These are phyloP conservation scores for Phytophthora europaea DNA, from an alignment of 352 stramenopile species.

Conservation along the genomic window DNA sequence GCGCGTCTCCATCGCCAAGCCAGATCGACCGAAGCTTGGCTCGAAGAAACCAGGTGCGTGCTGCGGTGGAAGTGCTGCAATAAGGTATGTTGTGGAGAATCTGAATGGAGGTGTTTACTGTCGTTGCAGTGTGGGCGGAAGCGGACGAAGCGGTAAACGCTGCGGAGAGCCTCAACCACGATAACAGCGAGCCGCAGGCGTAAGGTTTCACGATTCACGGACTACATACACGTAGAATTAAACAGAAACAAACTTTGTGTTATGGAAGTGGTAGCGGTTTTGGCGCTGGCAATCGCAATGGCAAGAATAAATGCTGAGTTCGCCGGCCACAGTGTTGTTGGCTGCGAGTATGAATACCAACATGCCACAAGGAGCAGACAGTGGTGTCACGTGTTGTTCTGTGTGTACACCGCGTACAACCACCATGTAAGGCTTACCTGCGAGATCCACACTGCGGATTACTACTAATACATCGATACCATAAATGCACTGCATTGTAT, in stretches of 20 bases:
- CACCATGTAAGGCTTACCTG: too few relatives aligned
- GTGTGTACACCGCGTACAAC: too few relatives aligned
- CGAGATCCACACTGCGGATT: too few relatives aligned
- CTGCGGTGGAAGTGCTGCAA: not conserved
- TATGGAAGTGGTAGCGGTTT: not conserved
- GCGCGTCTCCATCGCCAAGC: constrained; percentile 93
- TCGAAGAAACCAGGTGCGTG: constrained; percentile 78
- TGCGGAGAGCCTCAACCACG: constrained; percentile 16
- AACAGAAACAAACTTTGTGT: not conserved
- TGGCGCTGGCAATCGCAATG: too few relatives aligned
- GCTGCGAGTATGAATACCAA: too few relatives aligned
- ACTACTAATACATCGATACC: too few relatives aligned
- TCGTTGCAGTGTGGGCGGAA: constrained; percentile 72
- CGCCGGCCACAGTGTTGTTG: too few relatives aligned
- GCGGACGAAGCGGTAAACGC: constrained; percentile 38
- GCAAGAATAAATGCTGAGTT: too few relatives aligned
- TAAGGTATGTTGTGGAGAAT: not conserved
- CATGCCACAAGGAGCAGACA: too few relatives aligned
- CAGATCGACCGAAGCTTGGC: constrained; percentile 79
- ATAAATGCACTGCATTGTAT: too few relatives aligned
- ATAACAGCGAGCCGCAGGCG: constrained; percentile 6
- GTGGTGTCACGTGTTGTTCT: too few relatives aligned
- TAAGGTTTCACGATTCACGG: constrained; percentile 6
- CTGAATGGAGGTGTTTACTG: constrained; percentile 8
- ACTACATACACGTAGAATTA: not conserved